A percentile compares a stretch with the other conserved stretches of the same genome.
These are phyloP conservation scores for Macrocybe sp. DNA, from an alignment of 1,284 basidiomycete genomes.

Conservation along the genomic window DNA sequence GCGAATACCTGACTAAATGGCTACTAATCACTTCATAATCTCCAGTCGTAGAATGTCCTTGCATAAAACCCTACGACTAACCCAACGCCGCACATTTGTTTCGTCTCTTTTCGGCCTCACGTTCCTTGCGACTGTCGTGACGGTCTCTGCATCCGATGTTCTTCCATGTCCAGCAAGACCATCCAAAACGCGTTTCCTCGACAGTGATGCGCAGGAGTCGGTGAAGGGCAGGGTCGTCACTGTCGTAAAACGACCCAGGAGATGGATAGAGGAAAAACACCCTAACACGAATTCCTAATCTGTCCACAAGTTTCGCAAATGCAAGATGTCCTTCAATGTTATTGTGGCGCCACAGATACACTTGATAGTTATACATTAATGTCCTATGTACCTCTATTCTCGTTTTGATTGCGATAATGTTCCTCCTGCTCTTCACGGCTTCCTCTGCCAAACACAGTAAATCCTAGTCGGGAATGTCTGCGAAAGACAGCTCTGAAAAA, in stretches of 20 bases:
- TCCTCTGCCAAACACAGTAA: constrained; percentile 35
- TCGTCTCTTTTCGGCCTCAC: constrained; percentile 76
- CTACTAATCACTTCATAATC: not conserved
- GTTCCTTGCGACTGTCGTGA: constrained; percentile 69
- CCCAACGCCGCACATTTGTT: constrained; percentile 67
- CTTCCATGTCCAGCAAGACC: constrained; percentile 70
- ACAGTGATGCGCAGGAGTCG: constrained; percentile 32
- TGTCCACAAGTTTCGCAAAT: not conserved
- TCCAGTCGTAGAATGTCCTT: constrained; percentile 43
- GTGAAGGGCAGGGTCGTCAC: constrained; percentile 28
- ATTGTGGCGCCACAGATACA: constrained; percentile 15
- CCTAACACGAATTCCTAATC: constrained; percentile 22
- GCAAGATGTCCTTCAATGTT: not conserved
- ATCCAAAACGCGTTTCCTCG: constrained; percentile 50
- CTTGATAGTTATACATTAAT: constrained; percentile 16
- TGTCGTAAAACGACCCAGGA: constrained; percentile 61
- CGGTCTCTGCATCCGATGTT: constrained; percentile 74
- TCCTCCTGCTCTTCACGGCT: constrained; percentile 59
- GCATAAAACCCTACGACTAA: constrained; percentile 55
- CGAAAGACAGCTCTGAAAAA: constrained; percentile 8
- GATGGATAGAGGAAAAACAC: constrained; percentile 76
- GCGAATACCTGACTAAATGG: not conserved
- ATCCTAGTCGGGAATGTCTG: not conserved
- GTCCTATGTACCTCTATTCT: constrained; percentile 11
- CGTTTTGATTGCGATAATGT: constrained; percentile 37